Base-by-base conservation (phyloP, 495 filamentous ascomycete genomes). In the Friedmanniomyces endolithicus region DNA sequence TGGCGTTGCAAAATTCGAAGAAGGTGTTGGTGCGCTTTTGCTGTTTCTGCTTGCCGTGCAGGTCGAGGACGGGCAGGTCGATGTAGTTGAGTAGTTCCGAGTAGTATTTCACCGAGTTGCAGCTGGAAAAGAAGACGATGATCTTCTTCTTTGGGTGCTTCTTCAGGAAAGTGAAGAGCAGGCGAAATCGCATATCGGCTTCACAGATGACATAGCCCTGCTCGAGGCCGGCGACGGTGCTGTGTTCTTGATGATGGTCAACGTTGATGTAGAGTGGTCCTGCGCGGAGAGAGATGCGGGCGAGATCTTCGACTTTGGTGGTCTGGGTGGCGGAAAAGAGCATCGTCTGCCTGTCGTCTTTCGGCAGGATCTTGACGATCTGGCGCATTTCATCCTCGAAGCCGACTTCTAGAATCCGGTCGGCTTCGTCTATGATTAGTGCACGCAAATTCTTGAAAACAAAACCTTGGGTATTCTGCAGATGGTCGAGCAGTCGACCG, bases 321-420 rank as follows among this genome's bases (percentile, higher is more conserved):
- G 94, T 98, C 65, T 97, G 92, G 0, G 92, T 98, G 11, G 92
- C 92, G 22, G 88, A 94, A 75, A 98, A 98, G 11, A 98, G 81
- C 82, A 94, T 89, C 0, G 92, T 97, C 65, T 98, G 92, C 37
- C 94, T 76, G 53, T 90, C 85, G 34, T 90, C 84, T 56, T 81
- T 81, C 24, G 92, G 92, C 16, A 98, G 75, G 50, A 98, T 94
- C 74, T 95, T 95, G 67, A 97, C 79, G 63, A 98, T 94, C 67
- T 95, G 88, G 48, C 87, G 79, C 88, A 95, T 95, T 69, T 98
- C 92, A 63, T 97, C 94, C 65, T 98, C 92, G 74, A 98, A 98
- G 57, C 92, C 92, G 55, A 95, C 86, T 72, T 98, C 92, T 29
- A 98, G 73, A 56, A 96, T 97, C 45, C 89, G 80, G 64, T 95